phyloP scores from a whole-genome alignment of 2,329 filamentous ascomycete genomes.

The Exserohilum turcica region DNA sequence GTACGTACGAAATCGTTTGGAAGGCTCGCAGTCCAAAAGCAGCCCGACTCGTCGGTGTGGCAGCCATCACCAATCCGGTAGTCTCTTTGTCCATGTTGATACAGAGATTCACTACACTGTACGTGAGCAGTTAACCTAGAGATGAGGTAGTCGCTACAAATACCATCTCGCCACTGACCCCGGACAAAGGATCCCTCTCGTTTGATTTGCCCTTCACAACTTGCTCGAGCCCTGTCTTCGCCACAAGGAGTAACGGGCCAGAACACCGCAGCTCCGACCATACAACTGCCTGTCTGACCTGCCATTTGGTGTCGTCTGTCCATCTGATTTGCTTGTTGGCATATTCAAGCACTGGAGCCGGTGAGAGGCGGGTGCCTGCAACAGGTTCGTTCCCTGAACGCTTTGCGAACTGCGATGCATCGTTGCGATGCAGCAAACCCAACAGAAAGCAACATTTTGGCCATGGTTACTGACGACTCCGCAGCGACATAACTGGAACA shows the following conservation, averaged over 20 bases:
- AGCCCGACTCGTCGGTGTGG: constrained; percentile 40
- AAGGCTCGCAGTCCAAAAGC: constrained; percentile 39
- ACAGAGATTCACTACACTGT: constrained; percentile 38
- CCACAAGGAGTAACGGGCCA: constrained; percentile 42
- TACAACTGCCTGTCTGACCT: constrained; percentile 36
- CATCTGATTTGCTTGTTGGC: constrained; percentile 36
- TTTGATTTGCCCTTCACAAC: constrained; percentile 40
- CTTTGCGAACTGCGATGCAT: constrained; percentile 39
- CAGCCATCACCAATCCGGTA: constrained; percentile 45
- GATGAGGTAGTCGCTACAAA: constrained; percentile 46
- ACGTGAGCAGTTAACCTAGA: constrained; percentile 45
- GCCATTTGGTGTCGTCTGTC: constrained; percentile 22
- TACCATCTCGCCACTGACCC: constrained; percentile 42
- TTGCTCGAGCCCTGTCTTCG: constrained; percentile 31
- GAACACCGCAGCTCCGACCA: constrained; percentile 43
- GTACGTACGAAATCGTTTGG: constrained; percentile 25
- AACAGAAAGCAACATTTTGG: constrained; percentile 23
- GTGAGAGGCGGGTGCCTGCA: constrained; percentile 42
- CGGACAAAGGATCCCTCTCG: constrained; percentile 46
- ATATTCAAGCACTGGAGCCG: constrained; percentile 28
- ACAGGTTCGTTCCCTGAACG: constrained; percentile 41
- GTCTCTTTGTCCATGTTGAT: constrained; percentile 50
- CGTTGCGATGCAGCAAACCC: constrained; percentile 44
- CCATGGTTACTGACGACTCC: constrained; percentile 33
- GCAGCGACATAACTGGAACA: constrained; percentile 25